Percentiles rank a stretch among this genome's conserved stretches.
Conservation (phyloP, 2,329 filamentous ascomycete species). For the Ascomycota sp. region DNA sequence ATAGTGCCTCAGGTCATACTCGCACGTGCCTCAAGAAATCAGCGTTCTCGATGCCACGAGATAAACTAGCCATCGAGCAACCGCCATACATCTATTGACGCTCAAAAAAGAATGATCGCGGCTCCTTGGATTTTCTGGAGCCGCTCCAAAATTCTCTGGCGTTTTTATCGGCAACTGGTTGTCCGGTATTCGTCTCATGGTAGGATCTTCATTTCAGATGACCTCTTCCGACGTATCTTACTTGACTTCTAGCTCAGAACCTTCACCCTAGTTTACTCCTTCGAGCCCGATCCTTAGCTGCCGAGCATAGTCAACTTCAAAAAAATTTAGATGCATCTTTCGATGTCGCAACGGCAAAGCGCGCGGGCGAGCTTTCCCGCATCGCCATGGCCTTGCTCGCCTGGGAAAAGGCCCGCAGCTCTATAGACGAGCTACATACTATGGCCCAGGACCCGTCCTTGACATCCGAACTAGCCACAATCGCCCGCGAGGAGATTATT, state of each 20-base stretch:
- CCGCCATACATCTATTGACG: no score
- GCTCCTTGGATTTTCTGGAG: no score
- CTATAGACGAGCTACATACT: constrained; percentile 30
- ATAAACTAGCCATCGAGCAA: no score
- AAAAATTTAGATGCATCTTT: constrained; percentile 30
- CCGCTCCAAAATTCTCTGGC: no score
- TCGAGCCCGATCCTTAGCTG: constrained; percentile 34
- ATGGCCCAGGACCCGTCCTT: constrained; percentile 23
- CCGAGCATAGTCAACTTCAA: constrained; percentile 36
- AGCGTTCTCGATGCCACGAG: no score
- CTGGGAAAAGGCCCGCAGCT: constrained; percentile 33
- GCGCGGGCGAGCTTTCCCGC: constrained; percentile 37
- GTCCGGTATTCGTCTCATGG: no score
- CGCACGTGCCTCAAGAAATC: no score
- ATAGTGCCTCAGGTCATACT: no score
- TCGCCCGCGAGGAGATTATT: constrained; percentile 68
- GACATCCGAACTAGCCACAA: constrained; percentile 50
- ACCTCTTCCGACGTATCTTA: no score
- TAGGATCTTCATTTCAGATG: no score
- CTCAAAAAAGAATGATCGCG: no score
- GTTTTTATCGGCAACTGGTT: no score
- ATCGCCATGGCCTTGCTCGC: constrained; percentile 36
- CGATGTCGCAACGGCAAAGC: constrained; percentile 34
- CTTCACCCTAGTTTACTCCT: constrained; percentile 36
- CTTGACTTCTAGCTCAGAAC: not conserved